These are phyloP conservation scores for Hibiscus mutabilis DNA, from an alignment of 345 rosid species.

Conservation along the genomic window DNA sequence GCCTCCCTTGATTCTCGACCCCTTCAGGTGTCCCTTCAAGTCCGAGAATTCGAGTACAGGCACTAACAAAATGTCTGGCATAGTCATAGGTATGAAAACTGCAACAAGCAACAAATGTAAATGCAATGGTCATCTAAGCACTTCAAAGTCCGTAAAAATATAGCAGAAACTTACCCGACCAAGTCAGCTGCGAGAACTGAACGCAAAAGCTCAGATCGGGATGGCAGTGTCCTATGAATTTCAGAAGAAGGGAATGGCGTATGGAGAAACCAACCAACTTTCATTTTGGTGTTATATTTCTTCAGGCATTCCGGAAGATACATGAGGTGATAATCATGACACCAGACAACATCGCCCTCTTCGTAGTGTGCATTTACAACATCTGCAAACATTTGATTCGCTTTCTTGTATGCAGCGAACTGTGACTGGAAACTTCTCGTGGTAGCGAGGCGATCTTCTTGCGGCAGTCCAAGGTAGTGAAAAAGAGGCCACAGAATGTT, in stretches of 20 bases:
- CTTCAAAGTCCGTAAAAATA: neutral
- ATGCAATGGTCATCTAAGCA: neutral
- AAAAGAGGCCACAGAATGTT: slow-evolving; percentile 97
- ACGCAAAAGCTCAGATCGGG: slow-evolving; percentile 82
- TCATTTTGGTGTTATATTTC: slow-evolving; percentile 71
- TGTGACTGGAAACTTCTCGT: slow-evolving; percentile 98
- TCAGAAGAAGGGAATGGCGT: slow-evolving; percentile 99
- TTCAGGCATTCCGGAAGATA: slow-evolving; percentile 94
- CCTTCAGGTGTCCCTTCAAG: slow-evolving; percentile 99
- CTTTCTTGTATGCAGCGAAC: slow-evolving; percentile 89
- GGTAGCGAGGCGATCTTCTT: slow-evolving; percentile 98
- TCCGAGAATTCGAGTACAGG: slow-evolving; percentile 98
- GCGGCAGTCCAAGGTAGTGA: slow-evolving; percentile 97
- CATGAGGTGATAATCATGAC: slow-evolving; percentile 99
- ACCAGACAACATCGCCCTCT: slow-evolving; percentile 99
- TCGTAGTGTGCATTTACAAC: slow-evolving; percentile 89
- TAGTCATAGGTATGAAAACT: slow-evolving; percentile 98
- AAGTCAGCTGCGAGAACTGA: slow-evolving; percentile 98
- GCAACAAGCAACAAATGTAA: slow-evolving; percentile 6
- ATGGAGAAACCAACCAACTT: slow-evolving; percentile 99
- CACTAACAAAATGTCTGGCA: slow-evolving; percentile 98
- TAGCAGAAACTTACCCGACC: slow-evolving; percentile 65
- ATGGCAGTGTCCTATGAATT: slow-evolving; percentile 94
- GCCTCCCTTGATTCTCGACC: slow-evolving; percentile 94
- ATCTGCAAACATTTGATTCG: slow-evolving; percentile 97